Percentiles rank a stretch among this genome's conserved stretches.
These are phyloP conservation scores for Mesembryanthemum crystallinum DNA, from an alignment of 148 eudicot species.

Conservation along the genomic window DNA sequence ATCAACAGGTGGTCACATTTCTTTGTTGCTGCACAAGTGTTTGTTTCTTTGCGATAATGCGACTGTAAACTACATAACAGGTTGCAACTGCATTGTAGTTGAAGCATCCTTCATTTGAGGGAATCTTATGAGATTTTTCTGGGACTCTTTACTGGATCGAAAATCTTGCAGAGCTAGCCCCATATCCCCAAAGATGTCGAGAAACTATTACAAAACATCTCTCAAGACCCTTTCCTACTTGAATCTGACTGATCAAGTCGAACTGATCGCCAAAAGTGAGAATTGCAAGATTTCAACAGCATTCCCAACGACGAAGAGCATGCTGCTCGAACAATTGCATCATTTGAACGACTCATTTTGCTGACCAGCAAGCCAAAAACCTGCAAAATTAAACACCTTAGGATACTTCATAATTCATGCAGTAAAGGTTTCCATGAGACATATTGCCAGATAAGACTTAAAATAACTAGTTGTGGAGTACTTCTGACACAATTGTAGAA, in stretches of 20 bases:
- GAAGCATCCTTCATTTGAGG: background rate
- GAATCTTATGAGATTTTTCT: no score
- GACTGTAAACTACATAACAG: background rate
- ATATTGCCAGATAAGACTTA: background rate
- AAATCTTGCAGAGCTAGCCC: constrained; percentile 4
- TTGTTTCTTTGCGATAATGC: background rate
- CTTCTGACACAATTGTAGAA: background rate
- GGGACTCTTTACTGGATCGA: background rate
- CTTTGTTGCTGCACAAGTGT: background rate
- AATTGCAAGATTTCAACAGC: constrained; percentile 65
- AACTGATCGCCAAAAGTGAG: constrained; percentile 65
- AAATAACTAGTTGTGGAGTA: background rate
- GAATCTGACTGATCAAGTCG: constrained; percentile 69
- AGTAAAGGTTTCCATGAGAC: background rate
- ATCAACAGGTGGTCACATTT: background rate
- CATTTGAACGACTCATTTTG: constrained; percentile 70
- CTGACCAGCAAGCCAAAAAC: constrained; percentile 74
- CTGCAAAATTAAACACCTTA: constrained; percentile 31
- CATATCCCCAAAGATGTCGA: background rate
- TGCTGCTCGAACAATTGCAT: constrained; percentile 82
- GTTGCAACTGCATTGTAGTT: constrained; percentile 4
- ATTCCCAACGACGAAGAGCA: constrained; percentile 77
- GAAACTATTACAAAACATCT: constrained; percentile 9
- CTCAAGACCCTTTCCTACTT: constrained; percentile 35
- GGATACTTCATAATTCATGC: background rate